Conservation (phyloP, 768 basidiomycete genomes). For the Crepidotus variabilis region DNA sequence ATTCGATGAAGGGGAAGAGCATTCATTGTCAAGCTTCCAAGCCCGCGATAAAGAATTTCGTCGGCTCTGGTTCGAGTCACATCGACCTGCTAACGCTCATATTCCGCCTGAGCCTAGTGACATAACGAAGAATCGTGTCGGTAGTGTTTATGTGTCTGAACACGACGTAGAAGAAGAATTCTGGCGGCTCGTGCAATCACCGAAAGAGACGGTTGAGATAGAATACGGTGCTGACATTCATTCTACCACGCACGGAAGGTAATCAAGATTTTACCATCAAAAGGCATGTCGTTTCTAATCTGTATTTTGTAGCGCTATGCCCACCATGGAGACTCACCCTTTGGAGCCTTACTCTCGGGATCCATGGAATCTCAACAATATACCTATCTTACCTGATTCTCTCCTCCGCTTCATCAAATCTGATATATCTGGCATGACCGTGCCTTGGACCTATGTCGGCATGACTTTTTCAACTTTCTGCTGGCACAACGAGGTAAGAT, state of each 20-base stretch:
- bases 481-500: conserved; percentile 94
- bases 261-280: conserved; percentile 15
- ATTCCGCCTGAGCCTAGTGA: conserved; percentile 41
- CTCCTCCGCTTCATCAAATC: conserved; percentile 96
- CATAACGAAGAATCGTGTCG: conserved; percentile 46
- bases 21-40: conserved; percentile 87
- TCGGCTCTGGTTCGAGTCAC: conserved; percentile 80
- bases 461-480: conserved; percentile 99
- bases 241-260: conserved; percentile 97
- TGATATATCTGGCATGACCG: conserved; percentile 99
- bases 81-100: conserved; percentile 47
- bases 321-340: conserved; percentile 92
- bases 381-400: conserved; percentile 90
- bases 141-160: conserved; percentile 72
- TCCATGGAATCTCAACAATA: conserved; percentile 97
- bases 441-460: conserved; percentile 98
- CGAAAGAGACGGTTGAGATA: conserved; percentile 89
- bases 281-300: not conserved
- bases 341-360: conserved; percentile 83
- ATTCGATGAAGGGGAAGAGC: conserved; percentile 97
- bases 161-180: conserved; percentile 93
- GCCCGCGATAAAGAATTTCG: conserved; percentile 89
- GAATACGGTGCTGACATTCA: conserved; percentile 99
- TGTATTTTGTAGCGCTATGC: conserved; percentile 70
- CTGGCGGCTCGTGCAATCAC: conserved; percentile 92